Base-by-base conservation (phyloP, 1,284 basidiomycete genomes). In the Coniferiporia weirii region DNA sequence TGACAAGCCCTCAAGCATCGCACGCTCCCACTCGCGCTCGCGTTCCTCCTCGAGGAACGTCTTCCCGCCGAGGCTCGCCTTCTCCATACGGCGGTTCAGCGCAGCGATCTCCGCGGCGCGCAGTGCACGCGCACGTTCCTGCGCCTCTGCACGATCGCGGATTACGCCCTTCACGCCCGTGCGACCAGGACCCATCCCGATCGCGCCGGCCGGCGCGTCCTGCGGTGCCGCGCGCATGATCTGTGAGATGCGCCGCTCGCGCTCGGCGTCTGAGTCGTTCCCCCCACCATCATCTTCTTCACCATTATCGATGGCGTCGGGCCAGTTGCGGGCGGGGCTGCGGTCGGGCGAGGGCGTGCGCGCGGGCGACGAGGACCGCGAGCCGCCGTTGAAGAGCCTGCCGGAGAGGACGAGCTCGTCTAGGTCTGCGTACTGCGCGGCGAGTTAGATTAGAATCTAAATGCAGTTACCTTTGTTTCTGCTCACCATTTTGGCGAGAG, bases 121-220 rank as follows among this genome's bases (percentile, higher is more conserved):
- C 64, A 77, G 80, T 22, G 78, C 75, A 13, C 78, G 76, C 50
- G 79, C 76, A 32, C 82, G 68, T 44, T 73, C 70, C n/a, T 74
- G 77, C 1, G 86, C 87, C 67, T 92, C 89, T 60, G 84, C 77
- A 43, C 82, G 77, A 70, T 92, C 89, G 32, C 88, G 80, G 60
- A 92, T 88, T 61, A 92, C 90, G 38, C 89, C 90, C 65, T 92
- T 92, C 53, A 92, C 89, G 32, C 89, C 89, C 3, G 89, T 92
- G 22, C 90, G 78, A 1, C 89, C 89, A 7, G 87, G 87, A 5
- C 85, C 89, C 86, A 91, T 87, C n/a, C 89, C 89, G 60, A 91
- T 87, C 82, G 56, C 69, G 60, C 70, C 64, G 38, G 63, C 59
- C n/a, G 53, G 64, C 9, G 52, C 52, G 45, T 56, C 52, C 57